A percentile compares a stretch with the other conserved stretches of the same genome.
Evolutionary conservation across 2,329 filamentous ascomycete genomes (phyloP).

Genomic region (Calonectria pseudoturangicola): DNA sequence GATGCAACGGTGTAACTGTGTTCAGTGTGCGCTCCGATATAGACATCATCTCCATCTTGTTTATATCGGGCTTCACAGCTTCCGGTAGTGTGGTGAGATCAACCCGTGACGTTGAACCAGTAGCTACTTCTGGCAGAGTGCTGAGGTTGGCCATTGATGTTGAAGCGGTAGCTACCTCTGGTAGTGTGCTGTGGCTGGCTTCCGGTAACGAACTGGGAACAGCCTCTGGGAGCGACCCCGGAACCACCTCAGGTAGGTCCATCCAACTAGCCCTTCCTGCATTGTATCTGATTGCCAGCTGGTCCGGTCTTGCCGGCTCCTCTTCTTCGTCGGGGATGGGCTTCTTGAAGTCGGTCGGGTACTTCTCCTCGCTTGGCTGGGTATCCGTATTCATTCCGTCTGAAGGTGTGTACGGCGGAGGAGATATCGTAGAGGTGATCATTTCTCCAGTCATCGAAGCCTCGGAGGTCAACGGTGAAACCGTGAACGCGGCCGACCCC

Average conservation of each 20-base stretch:
- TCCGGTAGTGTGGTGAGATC: neutral
- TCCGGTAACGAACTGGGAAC: neutral
- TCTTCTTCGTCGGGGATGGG: neutral
- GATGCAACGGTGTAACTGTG: slow-evolving; percentile 34
- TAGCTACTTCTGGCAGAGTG: slow-evolving; percentile 12
- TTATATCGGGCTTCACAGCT: neutral
- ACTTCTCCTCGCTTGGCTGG: slow-evolving; percentile 13
- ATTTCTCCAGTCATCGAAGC: slow-evolving; percentile 5
- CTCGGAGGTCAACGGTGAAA: slow-evolving; percentile 23
- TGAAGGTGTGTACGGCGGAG: slow-evolving; percentile 30
- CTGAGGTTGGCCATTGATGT: neutral
- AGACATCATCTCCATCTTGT: slow-evolving; percentile 22
- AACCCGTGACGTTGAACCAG: neutral
- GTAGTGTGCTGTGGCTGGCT: slow-evolving; percentile 7
- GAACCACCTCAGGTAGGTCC: slow-evolving; percentile 19
- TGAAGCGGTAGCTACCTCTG: slow-evolving; percentile 3
- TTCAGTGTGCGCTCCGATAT: neutral
- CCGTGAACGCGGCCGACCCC: slow-evolving; percentile 5
- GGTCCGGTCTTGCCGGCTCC: neutral
- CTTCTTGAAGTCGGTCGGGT: neutral
- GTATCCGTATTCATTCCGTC: neutral
- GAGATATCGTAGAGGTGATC: slow-evolving; percentile 20
- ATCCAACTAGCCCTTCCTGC: slow-evolving; percentile 5
- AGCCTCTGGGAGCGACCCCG: slow-evolving; percentile 17
- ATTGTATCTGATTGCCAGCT: neutral